Conservation (phyloP, 257 asterid species). For the Dorcoceras hygrometricum region DNA sequence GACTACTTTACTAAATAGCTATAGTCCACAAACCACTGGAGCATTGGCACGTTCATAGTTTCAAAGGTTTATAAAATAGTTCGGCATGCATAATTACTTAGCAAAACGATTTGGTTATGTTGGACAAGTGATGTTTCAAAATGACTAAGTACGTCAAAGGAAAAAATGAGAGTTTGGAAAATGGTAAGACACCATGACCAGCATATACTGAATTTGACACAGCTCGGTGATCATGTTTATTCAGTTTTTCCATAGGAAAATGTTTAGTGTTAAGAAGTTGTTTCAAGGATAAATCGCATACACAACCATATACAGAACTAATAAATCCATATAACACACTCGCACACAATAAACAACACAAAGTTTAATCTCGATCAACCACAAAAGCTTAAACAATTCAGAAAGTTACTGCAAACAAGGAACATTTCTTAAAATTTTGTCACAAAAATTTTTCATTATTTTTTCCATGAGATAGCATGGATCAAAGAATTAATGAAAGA, state of each 20-base stretch:
- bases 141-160: conserved; percentile 3
- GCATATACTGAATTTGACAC: conserved; percentile 5
- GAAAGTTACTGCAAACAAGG: neutral
- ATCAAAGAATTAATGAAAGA: neutral
- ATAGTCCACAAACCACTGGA: conserved; percentile 6
- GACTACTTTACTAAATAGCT: conserved; percentile 7
- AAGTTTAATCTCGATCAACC: neutral
- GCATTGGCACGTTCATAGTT: neutral
- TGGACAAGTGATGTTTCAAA: conserved; percentile 1
- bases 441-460: no score
- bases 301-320: neutral
- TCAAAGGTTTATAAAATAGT: neutral
- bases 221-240: neutral
- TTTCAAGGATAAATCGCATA: neutral
- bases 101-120: conserved; percentile 3
- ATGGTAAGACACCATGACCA: conserved; percentile 10
- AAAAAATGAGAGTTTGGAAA: neutral
- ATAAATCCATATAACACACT: neutral
- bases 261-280: neutral
- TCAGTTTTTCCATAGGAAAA: neutral
- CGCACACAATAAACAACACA: neutral
- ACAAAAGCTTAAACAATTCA: neutral
- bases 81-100: neutral
- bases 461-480: neutral
- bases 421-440: neutral